Percentiles rank a stretch among this genome's conserved stretches.
These are phyloP conservation scores for Cylindrotheca closterium DNA, from an alignment of 108 stramenopile species.

Conservation along the genomic window DNA sequence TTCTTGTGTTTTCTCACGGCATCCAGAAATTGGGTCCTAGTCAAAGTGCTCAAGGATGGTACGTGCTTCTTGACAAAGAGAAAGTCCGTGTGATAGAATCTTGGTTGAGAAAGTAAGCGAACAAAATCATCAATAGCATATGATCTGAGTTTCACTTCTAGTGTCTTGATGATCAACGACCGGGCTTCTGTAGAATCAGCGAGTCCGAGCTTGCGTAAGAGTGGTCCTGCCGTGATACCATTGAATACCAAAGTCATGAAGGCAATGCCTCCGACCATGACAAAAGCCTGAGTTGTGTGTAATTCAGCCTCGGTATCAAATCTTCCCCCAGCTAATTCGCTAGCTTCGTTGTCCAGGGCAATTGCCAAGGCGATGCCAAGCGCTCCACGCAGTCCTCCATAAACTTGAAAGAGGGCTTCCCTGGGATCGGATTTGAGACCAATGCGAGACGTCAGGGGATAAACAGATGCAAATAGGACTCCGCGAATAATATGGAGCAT, in stretches of 20 bases:
- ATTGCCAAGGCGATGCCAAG: constrained; percentile 85
- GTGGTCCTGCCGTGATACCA: constrained; percentile 51
- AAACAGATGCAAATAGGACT: constrained; percentile 50
- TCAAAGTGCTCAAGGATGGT: constrained; percentile 48
- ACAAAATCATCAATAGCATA: constrained; percentile 42
- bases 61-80: constrained; percentile 57
- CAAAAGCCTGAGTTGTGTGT: constrained; percentile 29
- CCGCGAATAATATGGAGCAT: constrained; percentile 61
- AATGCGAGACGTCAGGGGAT: constrained; percentile 65
- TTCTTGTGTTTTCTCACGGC: constrained; percentile 50
- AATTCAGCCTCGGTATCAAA: constrained; percentile 7
- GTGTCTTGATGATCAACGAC: constrained; percentile 40
- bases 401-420: constrained; percentile 70
- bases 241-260: constrained; percentile 59
- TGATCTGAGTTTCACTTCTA: constrained; percentile 12
- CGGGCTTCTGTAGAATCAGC: constrained; percentile 56
- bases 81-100: constrained; percentile 53
- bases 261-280: constrained; percentile 50
- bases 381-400: constrained; percentile 82
- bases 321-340: constrained; percentile 8
- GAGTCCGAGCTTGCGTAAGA: constrained; percentile 52
- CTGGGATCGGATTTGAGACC: constrained; percentile 49
- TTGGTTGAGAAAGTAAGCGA: constrained; percentile 36
- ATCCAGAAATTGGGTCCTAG: constrained; percentile 40
- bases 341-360: constrained; percentile 58